Evolutionary conservation across 805 yeast species (phyloP).

Genomic region (Teunomyces funiuensis): DNA sequence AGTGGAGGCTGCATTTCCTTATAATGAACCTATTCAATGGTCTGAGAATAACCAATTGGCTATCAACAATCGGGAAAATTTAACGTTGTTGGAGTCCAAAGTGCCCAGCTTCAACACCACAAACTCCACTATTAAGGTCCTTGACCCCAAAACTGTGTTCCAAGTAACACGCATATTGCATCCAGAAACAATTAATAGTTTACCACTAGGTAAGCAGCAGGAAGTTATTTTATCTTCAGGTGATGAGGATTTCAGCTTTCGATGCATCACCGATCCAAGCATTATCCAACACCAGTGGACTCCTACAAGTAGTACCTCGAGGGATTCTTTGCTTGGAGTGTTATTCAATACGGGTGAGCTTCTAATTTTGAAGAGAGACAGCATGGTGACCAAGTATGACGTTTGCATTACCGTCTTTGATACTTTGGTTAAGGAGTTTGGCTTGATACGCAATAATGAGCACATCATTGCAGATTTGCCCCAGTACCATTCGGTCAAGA

Average conservation of each 20-base stretch:
- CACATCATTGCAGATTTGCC: slow-evolving; percentile 20
- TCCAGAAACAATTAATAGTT: slow-evolving; percentile 24
- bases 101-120: slow-evolving; percentile 31
- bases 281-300: slow-evolving; percentile 40
- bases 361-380: slow-evolving; percentile 28
- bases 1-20: slow-evolving; percentile 8
- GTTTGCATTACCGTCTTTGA: slow-evolving; percentile 29
- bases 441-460: slow-evolving; percentile 17
- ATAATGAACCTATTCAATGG: slow-evolving; percentile 31
- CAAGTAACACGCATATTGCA: slow-evolving; percentile 24
- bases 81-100: slow-evolving; percentile 39
- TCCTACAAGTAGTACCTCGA: slow-evolving; percentile 18
- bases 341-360: slow-evolving; percentile 40
- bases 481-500: slow-evolving; percentile 22
- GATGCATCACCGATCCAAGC: slow-evolving; percentile 31
- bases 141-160: slow-evolving; percentile 28
- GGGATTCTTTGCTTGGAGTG: slow-evolving; percentile 33
- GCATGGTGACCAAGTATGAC: slow-evolving; percentile 21
- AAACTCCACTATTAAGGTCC: slow-evolving; percentile 3
- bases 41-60: slow-evolving; percentile 38
- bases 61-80: slow-evolving; percentile 31
- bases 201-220: slow-evolving; percentile 32
- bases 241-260: slow-evolving; percentile 29
- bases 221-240: slow-evolving; percentile 23
- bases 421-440: slow-evolving; percentile 21